phyloP scores from a whole-genome alignment of 75 land plant species.

The Picea glauca region DNA sequence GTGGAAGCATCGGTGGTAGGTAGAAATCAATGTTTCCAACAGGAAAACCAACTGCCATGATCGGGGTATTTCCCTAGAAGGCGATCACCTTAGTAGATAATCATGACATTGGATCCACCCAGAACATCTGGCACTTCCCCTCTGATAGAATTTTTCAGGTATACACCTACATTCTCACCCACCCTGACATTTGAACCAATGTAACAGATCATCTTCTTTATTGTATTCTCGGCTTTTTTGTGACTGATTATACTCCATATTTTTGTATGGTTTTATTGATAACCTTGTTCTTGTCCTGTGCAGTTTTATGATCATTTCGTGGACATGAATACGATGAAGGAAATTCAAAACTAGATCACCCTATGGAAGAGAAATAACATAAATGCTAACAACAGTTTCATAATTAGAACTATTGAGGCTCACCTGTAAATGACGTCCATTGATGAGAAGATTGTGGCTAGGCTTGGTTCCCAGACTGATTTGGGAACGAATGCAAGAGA shows the following conservation, averaged over 20 bases:
- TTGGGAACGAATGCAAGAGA: too few species aligned
- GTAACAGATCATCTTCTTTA: conserved; percentile 9
- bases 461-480: too few species aligned
- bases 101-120: conserved; percentile 40
- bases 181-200: conserved; percentile 30
- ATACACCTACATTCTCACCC: conserved; percentile 67
- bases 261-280: not conserved
- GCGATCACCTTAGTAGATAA: conserved; percentile 49
- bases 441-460: too few species aligned
- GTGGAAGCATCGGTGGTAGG: too few species aligned
- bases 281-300: not conserved
- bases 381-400: conserved; percentile 18
- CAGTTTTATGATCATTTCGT: conserved; percentile 49
- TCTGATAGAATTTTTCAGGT: conserved; percentile 53
- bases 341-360: conserved; percentile 10
- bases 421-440: too few species aligned
- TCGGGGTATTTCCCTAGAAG: conserved; percentile 37
- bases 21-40: too few species aligned
- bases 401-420: too few species aligned
- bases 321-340: conserved; percentile 26
- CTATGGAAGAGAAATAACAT: conserved; percentile 32
- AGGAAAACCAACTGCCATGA: conserved; percentile 34
- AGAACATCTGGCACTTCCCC: conserved; percentile 44
- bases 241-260: too few species aligned
- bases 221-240: too few species aligned